These are phyloP conservation scores for Heliamphora pulchella DNA, from an alignment of 179 eudicot genomes.

Conservation along the genomic window DNA sequence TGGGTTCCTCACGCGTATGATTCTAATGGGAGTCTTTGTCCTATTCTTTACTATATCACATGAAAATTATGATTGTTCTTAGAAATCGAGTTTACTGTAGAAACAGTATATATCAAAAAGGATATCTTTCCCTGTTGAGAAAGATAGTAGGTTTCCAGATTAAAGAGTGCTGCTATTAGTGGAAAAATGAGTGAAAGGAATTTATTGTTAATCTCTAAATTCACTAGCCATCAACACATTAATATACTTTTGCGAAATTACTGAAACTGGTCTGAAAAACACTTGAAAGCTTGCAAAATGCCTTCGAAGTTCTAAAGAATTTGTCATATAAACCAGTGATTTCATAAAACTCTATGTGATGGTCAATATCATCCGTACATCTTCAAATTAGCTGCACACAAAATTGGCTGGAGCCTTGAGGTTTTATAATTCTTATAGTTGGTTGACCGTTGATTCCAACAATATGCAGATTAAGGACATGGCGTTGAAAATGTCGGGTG, in stretches of 20 bases:
- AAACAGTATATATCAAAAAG: not conserved
- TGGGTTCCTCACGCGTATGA: not conserved
- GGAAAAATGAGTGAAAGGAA: not conserved
- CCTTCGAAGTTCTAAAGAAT: not conserved
- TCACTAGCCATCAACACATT: not conserved
- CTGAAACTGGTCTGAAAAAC: not conserved
- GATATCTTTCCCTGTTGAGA: not conserved
- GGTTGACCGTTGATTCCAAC: not conserved
- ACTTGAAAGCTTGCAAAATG: not conserved
- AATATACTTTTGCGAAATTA: not conserved
- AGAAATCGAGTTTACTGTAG: not conserved
- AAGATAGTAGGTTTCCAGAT: conserved; percentile 6
- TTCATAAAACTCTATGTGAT: not conserved
- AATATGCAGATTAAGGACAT: conserved; percentile 68
- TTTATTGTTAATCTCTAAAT: not conserved
- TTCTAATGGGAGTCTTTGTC: not conserved
- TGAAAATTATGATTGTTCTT: not conserved
- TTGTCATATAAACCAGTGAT: not conserved
- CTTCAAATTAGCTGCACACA: too few species aligned
- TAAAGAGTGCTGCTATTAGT: not conserved
- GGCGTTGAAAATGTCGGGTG: conserved; percentile 75
- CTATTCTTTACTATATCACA: not conserved
- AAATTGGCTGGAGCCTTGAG: too few species aligned
- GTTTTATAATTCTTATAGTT: not conserved
- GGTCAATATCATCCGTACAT: not conserved